Evolutionary conservation across 2,329 filamentous ascomycete genomes (phyloP).

Genomic region (Aspergillus intermedius): DNA sequence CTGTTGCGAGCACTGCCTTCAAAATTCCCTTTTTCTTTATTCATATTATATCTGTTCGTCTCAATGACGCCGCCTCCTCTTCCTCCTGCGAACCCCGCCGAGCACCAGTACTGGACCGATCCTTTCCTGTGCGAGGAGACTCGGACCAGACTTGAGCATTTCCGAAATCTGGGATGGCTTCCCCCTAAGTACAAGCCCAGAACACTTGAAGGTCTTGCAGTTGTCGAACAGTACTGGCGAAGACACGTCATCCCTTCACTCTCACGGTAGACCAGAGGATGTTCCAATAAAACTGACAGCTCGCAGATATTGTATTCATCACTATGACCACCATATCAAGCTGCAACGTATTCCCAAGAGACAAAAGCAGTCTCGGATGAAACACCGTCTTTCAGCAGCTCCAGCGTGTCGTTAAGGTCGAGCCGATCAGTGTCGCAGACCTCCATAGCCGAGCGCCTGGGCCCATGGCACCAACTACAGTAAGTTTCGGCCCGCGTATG

Average conservation of each 20-base stretch:
- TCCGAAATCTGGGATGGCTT: not conserved
- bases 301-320: constrained; percentile 2
- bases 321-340: constrained; percentile 14
- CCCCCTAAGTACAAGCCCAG: not conserved
- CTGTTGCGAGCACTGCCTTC: not conserved
- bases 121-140: too few species aligned
- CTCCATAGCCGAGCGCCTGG: too few species aligned
- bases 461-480: not conserved
- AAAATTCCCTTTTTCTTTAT: not conserved
- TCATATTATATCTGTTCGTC: not conserved
- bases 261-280: not conserved
- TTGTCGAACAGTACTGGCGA: not conserved
- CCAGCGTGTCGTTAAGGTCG: too few species aligned
- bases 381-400: too few species aligned
- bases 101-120: too few species aligned
- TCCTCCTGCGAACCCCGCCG: too few species aligned
- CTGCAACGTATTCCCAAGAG: constrained; percentile 6
- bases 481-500: not conserved
- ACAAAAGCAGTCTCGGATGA: not conserved
- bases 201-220: not conserved
- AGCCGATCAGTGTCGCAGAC: not conserved
- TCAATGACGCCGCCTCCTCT: not conserved
- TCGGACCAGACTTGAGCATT: not conserved
- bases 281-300: not conserved
- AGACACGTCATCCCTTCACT: not conserved